phyloP scores from a whole-genome alignment of 148 eudicot genomes.

The Nepenthes gracilis region DNA sequence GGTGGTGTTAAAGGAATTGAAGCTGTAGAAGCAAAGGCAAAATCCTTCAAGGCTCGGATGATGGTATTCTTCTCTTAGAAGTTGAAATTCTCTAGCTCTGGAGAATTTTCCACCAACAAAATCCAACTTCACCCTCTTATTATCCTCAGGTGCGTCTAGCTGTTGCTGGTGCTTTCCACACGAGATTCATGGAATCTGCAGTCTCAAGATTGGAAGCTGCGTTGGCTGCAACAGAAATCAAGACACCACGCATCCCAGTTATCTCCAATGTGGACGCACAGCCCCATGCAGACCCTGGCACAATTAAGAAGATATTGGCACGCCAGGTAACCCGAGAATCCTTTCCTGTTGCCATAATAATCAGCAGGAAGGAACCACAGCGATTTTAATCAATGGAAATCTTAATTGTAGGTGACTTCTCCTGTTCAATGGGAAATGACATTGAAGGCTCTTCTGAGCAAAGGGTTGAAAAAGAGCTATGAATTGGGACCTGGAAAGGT shows the following conservation, averaged over 20 bases:
- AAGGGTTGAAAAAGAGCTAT: constrained; percentile 76
- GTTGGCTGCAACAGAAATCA: constrained; percentile 65
- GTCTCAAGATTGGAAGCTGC: constrained; percentile 85
- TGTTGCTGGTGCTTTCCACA: constrained; percentile 89
- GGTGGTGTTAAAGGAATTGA: constrained; percentile 94
- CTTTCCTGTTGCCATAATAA: neutral
- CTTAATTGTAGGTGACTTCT: constrained; percentile 59
- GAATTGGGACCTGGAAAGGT: constrained; percentile 98
- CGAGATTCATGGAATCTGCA: constrained; percentile 88
- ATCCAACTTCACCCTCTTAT: no score
- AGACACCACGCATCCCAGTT: constrained; percentile 82
- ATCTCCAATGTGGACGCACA: constrained; percentile 89
- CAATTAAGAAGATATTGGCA: constrained; percentile 82
- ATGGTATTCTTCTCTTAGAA: constrained; percentile 37
- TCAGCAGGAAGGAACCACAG: neutral
- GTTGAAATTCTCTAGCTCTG: neutral
- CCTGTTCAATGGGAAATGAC: constrained; percentile 99
- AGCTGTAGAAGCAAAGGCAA: constrained; percentile 93
- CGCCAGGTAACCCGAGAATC: constrained; percentile 41
- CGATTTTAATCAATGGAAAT: neutral
- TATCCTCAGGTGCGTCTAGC: constrained; percentile 71
- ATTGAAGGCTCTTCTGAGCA: constrained; percentile 52
- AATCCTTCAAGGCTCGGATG: constrained; percentile 97
- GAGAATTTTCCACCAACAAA: neutral
- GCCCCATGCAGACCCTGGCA: constrained; percentile 85